A percentile compares a stretch with the other conserved stretches of the same genome.
These are phyloP conservation scores for Uromyces viciae-fabae DNA, from an alignment of 1,284 basidiomycete species.

Conservation along the genomic window DNA sequence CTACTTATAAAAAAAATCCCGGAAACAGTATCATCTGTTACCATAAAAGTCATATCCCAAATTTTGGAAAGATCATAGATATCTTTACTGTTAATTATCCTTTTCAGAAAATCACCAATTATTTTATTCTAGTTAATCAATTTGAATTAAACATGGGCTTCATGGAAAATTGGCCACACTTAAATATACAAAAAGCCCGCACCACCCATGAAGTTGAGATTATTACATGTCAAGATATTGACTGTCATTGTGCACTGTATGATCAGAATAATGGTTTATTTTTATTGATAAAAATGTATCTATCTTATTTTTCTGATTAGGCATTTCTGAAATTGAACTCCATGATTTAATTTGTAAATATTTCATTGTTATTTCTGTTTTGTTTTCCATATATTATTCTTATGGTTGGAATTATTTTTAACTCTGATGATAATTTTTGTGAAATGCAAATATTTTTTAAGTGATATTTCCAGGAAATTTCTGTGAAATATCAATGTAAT, in stretches of 20 bases:
- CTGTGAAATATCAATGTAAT: too few relatives aligned
- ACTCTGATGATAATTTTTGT: too few relatives aligned
- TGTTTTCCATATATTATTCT: too few relatives aligned
- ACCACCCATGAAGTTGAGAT: background rate
- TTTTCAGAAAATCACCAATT: background rate
- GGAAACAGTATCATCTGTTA: background rate
- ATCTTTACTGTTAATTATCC: slow-evolving; percentile 8
- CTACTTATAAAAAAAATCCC: background rate
- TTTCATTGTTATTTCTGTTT: too few relatives aligned
- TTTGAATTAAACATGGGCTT: background rate
- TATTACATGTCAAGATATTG: slow-evolving; percentile 21
- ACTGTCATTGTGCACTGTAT: background rate
- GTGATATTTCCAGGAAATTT: too few relatives aligned
- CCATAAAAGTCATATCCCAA: background rate
- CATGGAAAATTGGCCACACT: background rate
- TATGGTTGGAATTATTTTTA: too few relatives aligned
- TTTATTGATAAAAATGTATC: background rate
- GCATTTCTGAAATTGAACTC: background rate
- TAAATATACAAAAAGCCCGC: background rate
- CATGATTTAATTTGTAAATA: too few relatives aligned
- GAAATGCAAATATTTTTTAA: too few relatives aligned
- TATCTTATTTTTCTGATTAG: background rate
- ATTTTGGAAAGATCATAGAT: background rate
- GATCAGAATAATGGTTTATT: background rate
- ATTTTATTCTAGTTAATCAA: background rate